phyloP scores from a whole-genome alignment of 306 rosid genomes.

The Potentilla sterilis region DNA sequence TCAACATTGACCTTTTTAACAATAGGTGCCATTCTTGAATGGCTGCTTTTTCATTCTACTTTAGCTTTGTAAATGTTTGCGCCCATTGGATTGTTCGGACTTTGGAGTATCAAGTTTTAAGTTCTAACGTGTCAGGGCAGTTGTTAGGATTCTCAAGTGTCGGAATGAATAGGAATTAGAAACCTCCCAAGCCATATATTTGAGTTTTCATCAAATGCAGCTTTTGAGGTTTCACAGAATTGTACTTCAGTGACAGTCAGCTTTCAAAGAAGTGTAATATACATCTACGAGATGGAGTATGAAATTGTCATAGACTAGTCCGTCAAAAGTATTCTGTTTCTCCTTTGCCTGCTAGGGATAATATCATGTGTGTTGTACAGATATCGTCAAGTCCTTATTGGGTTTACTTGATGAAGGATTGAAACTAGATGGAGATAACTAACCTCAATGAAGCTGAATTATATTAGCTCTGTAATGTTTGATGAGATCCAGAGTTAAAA shows the following conservation, averaged over 20 bases:
- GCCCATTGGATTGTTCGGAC: background rate
- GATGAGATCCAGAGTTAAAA: background rate
- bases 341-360: background rate
- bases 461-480: too few relatives aligned
- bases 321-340: background rate
- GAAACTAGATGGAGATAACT: background rate
- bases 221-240: background rate
- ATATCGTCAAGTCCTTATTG: background rate
- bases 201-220: background rate
- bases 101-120: background rate
- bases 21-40: background rate
- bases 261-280: background rate
- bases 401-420: background rate
- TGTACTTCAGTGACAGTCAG: background rate
- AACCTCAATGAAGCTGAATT: background rate
- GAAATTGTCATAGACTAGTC: background rate
- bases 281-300: background rate
- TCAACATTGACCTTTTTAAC: background rate
- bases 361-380: background rate
- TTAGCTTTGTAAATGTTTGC: background rate
- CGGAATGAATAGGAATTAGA: background rate
- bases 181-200: background rate
- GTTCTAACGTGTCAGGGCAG: background rate
- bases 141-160: background rate
- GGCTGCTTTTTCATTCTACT: background rate